Conservation (phyloP, 352 stramenopile genomes). For the Thraustochytrium striatum region DNA sequence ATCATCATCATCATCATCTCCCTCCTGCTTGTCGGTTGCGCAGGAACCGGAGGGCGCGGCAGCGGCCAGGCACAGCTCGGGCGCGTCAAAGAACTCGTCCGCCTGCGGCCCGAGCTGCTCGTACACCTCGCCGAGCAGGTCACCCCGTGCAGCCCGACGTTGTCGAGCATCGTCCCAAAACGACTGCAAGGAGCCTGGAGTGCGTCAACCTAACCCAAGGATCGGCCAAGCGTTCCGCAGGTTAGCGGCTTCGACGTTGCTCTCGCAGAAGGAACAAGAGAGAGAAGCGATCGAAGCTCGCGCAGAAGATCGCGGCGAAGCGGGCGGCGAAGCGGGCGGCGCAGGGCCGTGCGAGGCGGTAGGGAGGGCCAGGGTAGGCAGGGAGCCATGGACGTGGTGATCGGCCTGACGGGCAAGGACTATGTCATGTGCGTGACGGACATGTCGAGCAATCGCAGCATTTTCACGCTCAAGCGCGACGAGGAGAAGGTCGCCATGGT, state of each 20-base stretch:
- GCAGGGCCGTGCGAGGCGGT: not conserved
- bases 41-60: too few species aligned
- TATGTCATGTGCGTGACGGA: slow-evolving; percentile 49
- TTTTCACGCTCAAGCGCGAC: slow-evolving; percentile 52
- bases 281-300: not conserved
- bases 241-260: too few species aligned
- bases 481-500: slow-evolving; percentile 50
- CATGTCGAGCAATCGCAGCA: slow-evolving; percentile 37
- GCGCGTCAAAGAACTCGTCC: slow-evolving; percentile 32
- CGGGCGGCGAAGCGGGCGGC: too few species aligned
- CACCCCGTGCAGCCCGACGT: slow-evolving; percentile 16
- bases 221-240: too few species aligned
- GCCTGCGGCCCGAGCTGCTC: slow-evolving; percentile 19
- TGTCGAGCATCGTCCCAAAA: slow-evolving; percentile 3
- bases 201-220: too few species aligned
- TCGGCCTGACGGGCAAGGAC: slow-evolving; percentile 41
- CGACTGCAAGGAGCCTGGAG: too few species aligned
- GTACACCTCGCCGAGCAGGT: slow-evolving; percentile 30
- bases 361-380: not conserved
- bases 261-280: not conserved
- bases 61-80: too few species aligned
- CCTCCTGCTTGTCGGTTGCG: not conserved
- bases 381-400: slow-evolving; percentile 33
- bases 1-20: not conserved
- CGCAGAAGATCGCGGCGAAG: not conserved